These are phyloP conservation scores for Curvularia lunata DNA, from an alignment of 2,329 filamentous ascomycete genomes.

Conservation along the genomic window DNA sequence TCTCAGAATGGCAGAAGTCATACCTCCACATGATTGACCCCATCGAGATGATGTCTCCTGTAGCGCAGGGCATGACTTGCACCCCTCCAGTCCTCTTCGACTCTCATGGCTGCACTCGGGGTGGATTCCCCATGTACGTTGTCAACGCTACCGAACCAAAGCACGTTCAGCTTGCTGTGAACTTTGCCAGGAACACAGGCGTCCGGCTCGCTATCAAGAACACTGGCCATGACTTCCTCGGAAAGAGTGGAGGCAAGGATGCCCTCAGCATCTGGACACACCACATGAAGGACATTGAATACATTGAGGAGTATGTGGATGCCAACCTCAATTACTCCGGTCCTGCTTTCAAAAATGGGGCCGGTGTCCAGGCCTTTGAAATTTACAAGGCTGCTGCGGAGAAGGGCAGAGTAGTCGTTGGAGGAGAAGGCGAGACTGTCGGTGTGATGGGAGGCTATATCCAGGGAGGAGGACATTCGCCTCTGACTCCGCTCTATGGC, in stretches of 20 bases:
- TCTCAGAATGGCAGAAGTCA: constrained; percentile 39
- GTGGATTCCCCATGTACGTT: constrained; percentile 46
- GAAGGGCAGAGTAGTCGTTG: constrained; percentile 58
- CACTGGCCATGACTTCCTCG: constrained; percentile 48
- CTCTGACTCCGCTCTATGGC: constrained; percentile 56
- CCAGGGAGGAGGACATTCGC: constrained; percentile 62
- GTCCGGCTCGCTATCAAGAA: constrained; percentile 46
- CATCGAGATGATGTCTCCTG: constrained; percentile 48
- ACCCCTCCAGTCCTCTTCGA: constrained; percentile 45
- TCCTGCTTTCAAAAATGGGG: constrained; percentile 61
- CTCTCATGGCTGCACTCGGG: constrained; percentile 45
- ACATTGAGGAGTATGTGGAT: constrained; percentile 43
- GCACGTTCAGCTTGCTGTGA: constrained; percentile 46
- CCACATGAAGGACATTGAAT: constrained; percentile 45
- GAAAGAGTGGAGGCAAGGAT: constrained; percentile 44
- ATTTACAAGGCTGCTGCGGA: constrained; percentile 59
- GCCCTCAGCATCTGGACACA: constrained; percentile 49
- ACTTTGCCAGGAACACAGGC: constrained; percentile 44
- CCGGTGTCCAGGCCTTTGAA: constrained; percentile 62
- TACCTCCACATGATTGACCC: constrained; percentile 45
- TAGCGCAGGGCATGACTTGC: constrained; percentile 48
- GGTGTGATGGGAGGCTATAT: constrained; percentile 56
- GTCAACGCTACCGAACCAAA: constrained; percentile 46
- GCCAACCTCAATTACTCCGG: constrained; percentile 50
- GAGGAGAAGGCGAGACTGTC: constrained; percentile 59